Evolutionary conservation across 768 basidiomycete species (phyloP).

Genomic region (Leucocoprinus leucothites): DNA sequence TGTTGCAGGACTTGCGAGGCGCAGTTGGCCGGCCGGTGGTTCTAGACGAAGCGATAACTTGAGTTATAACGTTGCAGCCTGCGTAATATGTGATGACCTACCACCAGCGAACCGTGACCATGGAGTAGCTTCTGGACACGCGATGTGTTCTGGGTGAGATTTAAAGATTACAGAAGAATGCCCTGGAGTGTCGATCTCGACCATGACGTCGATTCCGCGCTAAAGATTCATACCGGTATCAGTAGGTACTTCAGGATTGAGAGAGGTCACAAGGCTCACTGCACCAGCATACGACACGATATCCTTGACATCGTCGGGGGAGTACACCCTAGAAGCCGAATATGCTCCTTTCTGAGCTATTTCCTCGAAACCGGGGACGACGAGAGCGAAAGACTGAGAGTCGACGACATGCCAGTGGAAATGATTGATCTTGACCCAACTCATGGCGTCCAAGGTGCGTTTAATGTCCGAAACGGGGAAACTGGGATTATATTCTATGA

Average conservation of each 20-base stretch:
- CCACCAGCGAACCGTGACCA: slow-evolving; percentile 58
- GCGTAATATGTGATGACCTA: too few species aligned
- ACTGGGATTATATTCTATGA: slow-evolving; percentile 25
- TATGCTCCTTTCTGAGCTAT: slow-evolving; percentile 69
- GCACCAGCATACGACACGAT: slow-evolving; percentile 64
- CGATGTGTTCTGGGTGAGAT: slow-evolving; percentile 72
- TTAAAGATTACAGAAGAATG: slow-evolving; percentile 67
- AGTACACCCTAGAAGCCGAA: slow-evolving; percentile 50
- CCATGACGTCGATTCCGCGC: slow-evolving; percentile 73
- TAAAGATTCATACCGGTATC: slow-evolving; percentile 18
- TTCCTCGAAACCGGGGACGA: slow-evolving; percentile 57
- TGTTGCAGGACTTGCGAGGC: slow-evolving; percentile 60
- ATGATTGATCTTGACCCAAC: slow-evolving; percentile 70
- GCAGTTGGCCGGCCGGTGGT: slow-evolving; percentile 82
- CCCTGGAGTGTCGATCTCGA: slow-evolving; percentile 83
- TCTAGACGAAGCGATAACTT: too few species aligned
- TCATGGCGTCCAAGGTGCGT: slow-evolving; percentile 74
- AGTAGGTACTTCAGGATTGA: slow-evolving; percentile 21
- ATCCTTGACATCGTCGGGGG: slow-evolving; percentile 47
- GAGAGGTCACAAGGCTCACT: slow-evolving; percentile 38
- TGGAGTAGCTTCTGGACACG: slow-evolving; percentile 55
- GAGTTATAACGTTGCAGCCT: too few species aligned
- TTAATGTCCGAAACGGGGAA: slow-evolving; percentile 63
- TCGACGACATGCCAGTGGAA: slow-evolving; percentile 86
- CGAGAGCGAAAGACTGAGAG: slow-evolving; percentile 75